phyloP scores from a whole-genome alignment of 2,329 filamentous ascomycete genomes.

The Fusarium dimerum region DNA sequence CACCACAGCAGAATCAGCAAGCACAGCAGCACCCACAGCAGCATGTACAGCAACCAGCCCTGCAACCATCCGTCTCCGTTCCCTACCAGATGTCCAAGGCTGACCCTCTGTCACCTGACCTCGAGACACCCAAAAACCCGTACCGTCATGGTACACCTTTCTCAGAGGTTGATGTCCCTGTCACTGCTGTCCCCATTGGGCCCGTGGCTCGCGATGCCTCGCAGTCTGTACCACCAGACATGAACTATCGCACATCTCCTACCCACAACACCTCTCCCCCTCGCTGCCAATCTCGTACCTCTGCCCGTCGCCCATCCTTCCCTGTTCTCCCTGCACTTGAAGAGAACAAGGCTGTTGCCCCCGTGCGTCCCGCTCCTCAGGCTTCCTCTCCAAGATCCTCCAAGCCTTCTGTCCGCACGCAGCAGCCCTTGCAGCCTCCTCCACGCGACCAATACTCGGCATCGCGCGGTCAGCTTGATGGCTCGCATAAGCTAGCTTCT shows the following conservation, averaged over 20 bases:
- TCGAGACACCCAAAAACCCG: constrained; percentile 57
- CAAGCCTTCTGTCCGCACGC: constrained; percentile 35
- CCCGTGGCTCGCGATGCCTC: constrained; percentile 77
- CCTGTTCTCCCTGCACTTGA: constrained; percentile 68
- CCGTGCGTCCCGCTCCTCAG: constrained; percentile 29
- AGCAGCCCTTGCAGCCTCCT: constrained; percentile 50
- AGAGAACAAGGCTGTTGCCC: constrained; percentile 57
- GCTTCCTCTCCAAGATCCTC: constrained; percentile 39
- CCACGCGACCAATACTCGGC: constrained; percentile 58
- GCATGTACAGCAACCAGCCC: constrained; percentile 9
- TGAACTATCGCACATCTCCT: constrained; percentile 68
- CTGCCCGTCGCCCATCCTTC: constrained; percentile 66
- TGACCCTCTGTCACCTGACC: constrained; percentile 54
- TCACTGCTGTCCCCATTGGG: constrained; percentile 70
- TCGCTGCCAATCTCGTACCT: constrained; percentile 56
- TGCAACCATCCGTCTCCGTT: constrained; percentile 38
- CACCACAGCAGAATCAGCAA: constrained; percentile 28
- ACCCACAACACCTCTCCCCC: constrained; percentile 37
- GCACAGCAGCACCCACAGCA: constrained; percentile 21
- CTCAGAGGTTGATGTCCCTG: constrained; percentile 85
- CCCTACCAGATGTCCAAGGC: constrained; percentile 55
- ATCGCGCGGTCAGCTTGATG: constrained; percentile 49
- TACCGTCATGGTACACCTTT: constrained; percentile 85
- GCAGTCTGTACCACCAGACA: constrained; percentile 91
- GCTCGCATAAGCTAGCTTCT: constrained; percentile 44